Evolutionary conservation across 1,284 basidiomycete genomes (phyloP).

Genomic region (Violaceomyces palustris): DNA sequence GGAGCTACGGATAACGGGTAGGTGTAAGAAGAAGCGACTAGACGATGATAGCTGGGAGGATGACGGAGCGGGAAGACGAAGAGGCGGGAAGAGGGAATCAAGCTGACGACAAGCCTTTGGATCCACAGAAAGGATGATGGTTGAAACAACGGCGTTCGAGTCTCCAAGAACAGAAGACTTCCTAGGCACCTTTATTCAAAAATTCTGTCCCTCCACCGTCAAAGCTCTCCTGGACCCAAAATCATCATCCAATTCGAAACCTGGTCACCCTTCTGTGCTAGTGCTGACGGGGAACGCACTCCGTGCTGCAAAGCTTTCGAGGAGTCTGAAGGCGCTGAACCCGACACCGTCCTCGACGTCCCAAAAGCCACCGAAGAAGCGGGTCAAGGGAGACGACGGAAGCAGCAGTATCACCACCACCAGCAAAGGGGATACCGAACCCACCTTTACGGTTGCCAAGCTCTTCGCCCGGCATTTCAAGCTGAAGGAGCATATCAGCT

Average conservation of each 20-base stretch:
- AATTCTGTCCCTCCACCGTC: no score
- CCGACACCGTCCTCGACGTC: no score
- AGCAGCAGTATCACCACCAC: conserved; percentile 1
- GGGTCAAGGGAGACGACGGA: conserved; percentile 3
- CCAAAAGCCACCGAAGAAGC: conserved; percentile 2
- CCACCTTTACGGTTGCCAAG: conserved; percentile 40
- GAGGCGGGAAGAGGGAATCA: conserved; percentile 3
- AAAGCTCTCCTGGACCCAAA: conserved; percentile 9
- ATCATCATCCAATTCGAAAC: conserved; percentile 5
- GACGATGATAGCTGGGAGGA: no score
- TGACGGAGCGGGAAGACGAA: neutral
- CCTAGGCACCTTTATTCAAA: conserved; percentile 24
- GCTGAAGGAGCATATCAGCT: conserved; percentile 39
- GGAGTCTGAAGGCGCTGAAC: conserved; percentile 23
- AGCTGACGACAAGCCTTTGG: neutral
- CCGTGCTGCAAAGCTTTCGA: conserved; percentile 40
- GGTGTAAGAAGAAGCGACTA: no score
- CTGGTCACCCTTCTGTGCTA: conserved; percentile 26
- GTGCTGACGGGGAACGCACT: conserved; percentile 46
- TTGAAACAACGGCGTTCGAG: conserved; percentile 23
- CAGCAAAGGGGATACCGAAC: no score
- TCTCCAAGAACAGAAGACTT: conserved; percentile 12
- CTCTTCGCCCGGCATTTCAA: conserved; percentile 51
- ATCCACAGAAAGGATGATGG: conserved; percentile 24
- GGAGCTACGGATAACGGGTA: conserved; percentile 24